Conservation (phyloP, 2,329 filamentous ascomycete species). For the Neopestalotiopsis rosae region DNA sequence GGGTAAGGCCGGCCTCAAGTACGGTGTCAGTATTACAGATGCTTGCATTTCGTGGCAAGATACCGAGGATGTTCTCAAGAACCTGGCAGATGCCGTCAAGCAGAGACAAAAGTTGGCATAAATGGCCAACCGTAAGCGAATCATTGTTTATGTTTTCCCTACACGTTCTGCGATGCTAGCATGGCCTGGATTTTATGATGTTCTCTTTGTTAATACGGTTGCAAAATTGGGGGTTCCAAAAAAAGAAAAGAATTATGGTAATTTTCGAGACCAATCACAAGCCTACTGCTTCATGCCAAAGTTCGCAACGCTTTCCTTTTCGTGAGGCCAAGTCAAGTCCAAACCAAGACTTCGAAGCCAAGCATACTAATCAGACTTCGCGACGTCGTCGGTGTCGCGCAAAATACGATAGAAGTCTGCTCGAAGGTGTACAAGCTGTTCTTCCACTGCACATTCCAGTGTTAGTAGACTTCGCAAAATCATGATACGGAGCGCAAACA, state of each 20-base stretch:
- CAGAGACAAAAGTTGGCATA: slow-evolving; percentile 62
- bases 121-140: slow-evolving; percentile 31
- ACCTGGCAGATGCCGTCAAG: slow-evolving; percentile 80
- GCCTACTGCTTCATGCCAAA: background rate
- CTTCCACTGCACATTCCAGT: background rate
- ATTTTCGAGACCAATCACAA: background rate
- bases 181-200: background rate
- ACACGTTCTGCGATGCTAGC: background rate
- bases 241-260: background rate
- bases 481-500: background rate
- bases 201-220: background rate
- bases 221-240: background rate
- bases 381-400: background rate
- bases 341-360: background rate
- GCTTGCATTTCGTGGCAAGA: slow-evolving; percentile 96
- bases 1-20: slow-evolving; percentile 83
- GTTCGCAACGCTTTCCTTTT: background rate
- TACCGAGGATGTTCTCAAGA: slow-evolving; percentile 78
- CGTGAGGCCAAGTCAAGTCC: background rate
- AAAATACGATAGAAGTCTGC: background rate
- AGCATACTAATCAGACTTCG: background rate
- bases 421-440: background rate
- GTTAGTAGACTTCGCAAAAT: background rate
- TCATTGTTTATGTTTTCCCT: slow-evolving; percentile 7
- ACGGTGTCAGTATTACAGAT: slow-evolving; percentile 96